A percentile compares a stretch with the other conserved stretches of the same genome.
Evolutionary conservation across 2,329 filamentous ascomycete genomes (phyloP).

Genomic region (Juglanconis sp.): DNA sequence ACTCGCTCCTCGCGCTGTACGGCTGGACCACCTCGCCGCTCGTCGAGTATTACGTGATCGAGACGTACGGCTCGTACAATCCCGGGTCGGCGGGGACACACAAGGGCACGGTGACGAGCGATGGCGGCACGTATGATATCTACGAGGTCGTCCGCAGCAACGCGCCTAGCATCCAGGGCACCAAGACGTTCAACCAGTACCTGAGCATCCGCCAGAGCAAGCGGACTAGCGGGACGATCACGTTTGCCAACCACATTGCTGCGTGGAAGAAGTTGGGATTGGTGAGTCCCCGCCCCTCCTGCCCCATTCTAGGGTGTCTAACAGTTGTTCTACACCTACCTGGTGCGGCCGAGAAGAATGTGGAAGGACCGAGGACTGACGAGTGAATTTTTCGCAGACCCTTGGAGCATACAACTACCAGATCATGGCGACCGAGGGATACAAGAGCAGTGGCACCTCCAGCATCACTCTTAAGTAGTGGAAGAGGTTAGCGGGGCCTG

Average conservation of each 20-base stretch:
- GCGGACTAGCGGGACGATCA: slow-evolving; percentile 43
- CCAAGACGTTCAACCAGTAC: slow-evolving; percentile 40
- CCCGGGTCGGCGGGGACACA: slow-evolving; percentile 15
- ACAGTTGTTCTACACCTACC: neutral
- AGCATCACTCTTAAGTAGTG: slow-evolving; percentile 3
- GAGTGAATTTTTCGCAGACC: slow-evolving; percentile 15
- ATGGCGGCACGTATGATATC: slow-evolving; percentile 22
- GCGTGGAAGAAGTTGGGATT: slow-evolving; percentile 41
- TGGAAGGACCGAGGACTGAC: neutral
- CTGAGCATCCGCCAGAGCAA: slow-evolving; percentile 41
- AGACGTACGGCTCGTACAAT: slow-evolving; percentile 24
- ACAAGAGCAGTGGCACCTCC: slow-evolving; percentile 35
- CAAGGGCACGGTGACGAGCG: slow-evolving; percentile 20
- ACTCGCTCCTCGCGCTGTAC: slow-evolving; percentile 9
- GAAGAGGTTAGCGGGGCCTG: too few species aligned
- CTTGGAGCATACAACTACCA: slow-evolving; percentile 44
- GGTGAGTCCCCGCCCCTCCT: neutral
- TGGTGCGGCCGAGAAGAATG: neutral
- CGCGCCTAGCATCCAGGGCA: slow-evolving; percentile 36
- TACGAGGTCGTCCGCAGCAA: slow-evolving; percentile 26
- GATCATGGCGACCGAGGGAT: slow-evolving; percentile 42
- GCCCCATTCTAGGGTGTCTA: too few species aligned
- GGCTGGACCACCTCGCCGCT: slow-evolving; percentile 4
- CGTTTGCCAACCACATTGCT: slow-evolving; percentile 41
- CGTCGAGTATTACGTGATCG: slow-evolving; percentile 23